Evolutionary conservation across 2,329 filamentous ascomycete genomes (phyloP).

Genomic region (Coleophoma crateriformis): DNA sequence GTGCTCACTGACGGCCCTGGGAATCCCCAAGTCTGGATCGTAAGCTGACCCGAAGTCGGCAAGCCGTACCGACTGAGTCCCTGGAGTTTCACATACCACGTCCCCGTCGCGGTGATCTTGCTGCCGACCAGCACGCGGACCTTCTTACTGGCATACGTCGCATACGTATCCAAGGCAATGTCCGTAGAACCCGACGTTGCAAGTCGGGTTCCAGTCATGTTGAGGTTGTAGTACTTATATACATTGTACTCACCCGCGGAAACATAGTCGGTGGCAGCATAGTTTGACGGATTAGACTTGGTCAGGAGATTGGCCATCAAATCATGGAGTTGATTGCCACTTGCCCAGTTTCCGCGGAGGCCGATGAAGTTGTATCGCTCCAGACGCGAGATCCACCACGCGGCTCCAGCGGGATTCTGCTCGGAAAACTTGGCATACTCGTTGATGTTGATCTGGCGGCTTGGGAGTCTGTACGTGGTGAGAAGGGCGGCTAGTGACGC

Average conservation of each 20-base stretch:
- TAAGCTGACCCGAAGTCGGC: conserved; percentile 11
- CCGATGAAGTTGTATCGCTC: conserved; percentile 12
- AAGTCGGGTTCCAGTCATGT: conserved; percentile 36
- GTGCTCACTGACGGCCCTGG: conserved; percentile 7
- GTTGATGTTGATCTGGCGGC: conserved; percentile 12
- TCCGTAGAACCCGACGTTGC: conserved; percentile 27
- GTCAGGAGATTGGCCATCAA: conserved; percentile 15
- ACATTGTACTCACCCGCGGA: conserved; percentile 38
- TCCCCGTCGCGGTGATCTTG: conserved; percentile 10
- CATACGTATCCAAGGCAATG: conserved; percentile 13
- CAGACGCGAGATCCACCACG: conserved; percentile 13
- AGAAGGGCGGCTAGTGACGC: conserved; percentile 21
- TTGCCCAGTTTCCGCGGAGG: conserved; percentile 13
- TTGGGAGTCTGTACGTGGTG: conserved; percentile 6
- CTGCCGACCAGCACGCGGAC: conserved; percentile 15
- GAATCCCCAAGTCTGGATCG: conserved; percentile 23
- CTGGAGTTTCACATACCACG: conserved; percentile 18
- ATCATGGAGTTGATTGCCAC: conserved; percentile 8
- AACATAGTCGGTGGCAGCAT: conserved; percentile 28
- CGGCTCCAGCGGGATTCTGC: conserved; percentile 7
- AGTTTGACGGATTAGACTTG: conserved; percentile 10
- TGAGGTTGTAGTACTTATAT: conserved; percentile 39
- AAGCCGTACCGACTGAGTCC: conserved; percentile 12
- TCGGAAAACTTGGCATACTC: conserved; percentile 10
- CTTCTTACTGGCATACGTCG: conserved; percentile 9